Evolutionary conservation across 2,329 filamentous ascomycete genomes (phyloP).

Genomic region (Aureobasidium uvarum): DNA sequence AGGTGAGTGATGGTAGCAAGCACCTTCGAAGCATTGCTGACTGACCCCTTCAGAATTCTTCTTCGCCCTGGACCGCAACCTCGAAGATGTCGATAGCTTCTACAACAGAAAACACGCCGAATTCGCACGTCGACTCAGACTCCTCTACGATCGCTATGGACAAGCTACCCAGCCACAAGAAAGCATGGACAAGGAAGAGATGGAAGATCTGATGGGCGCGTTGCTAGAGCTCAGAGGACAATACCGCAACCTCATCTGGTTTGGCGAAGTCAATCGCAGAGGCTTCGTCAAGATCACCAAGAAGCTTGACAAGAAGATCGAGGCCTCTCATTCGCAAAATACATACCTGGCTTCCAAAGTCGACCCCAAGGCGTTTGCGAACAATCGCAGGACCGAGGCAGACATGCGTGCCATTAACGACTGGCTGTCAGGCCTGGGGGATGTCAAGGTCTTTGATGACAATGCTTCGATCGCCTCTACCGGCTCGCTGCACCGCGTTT

Average conservation of each 20-base stretch:
- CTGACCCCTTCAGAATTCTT: conserved; percentile 73
- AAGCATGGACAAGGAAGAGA: conserved; percentile 80
- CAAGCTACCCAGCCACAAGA: conserved; percentile 66
- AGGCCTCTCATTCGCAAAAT: conserved; percentile 68
- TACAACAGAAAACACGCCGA: conserved; percentile 96
- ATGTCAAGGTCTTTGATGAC: conserved; percentile 74
- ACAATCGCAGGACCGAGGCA: conserved; percentile 60
- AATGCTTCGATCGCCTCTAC: conserved; percentile 66
- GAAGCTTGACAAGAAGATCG: conserved; percentile 94
- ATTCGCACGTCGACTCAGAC: conserved; percentile 75
- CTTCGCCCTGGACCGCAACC: conserved; percentile 91
- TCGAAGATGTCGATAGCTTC: conserved; percentile 94
- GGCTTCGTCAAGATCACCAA: conserved; percentile 99
- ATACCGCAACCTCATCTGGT: conserved; percentile 92
- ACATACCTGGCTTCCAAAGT: conserved; percentile 89
- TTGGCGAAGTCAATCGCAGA: conserved; percentile 91
- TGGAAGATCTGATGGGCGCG: conserved; percentile 86
- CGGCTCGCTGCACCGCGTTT: conserved; percentile 71
- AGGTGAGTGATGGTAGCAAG: conserved; percentile 59
- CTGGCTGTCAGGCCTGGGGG: conserved; percentile 80
- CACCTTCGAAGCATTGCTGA: conserved; percentile 33
- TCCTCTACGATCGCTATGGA: conserved; percentile 86
- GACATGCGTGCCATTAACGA: conserved; percentile 75
- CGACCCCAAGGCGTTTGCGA: conserved; percentile 82
- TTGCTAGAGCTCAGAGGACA: conserved; percentile 84